These are phyloP conservation scores for Bonnemaisonia californica DNA, from an alignment of 31 red algal species.

Conservation along the genomic window DNA sequence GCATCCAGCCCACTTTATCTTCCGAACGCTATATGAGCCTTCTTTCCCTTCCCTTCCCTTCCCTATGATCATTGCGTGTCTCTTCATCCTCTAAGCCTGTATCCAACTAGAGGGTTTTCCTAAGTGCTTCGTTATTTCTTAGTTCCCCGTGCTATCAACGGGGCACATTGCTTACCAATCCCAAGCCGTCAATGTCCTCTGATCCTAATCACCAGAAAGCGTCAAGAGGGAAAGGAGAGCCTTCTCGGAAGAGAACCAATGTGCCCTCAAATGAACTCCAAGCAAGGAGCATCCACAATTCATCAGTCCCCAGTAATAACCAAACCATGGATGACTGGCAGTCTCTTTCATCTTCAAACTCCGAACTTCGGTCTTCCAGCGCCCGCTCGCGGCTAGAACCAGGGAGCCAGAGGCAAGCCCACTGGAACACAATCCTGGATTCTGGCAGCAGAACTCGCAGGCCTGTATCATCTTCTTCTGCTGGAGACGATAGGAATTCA, in stretches of 20 bases:
- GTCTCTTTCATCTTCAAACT: neutral
- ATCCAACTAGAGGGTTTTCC: no score
- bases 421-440: neutral
- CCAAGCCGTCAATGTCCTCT: neutral
- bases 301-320: neutral
- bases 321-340: neutral
- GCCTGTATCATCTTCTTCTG: neutral
- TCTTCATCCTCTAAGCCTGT: no score
- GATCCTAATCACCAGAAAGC: neutral
- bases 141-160: no score
- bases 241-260: neutral
- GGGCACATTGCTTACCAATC: no score
- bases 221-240: neutral
- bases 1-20: no score
- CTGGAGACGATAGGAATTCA: neutral
- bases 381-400: neutral
- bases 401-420: neutral
- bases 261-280: neutral
- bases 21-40: no score
- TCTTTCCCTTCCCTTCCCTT: no score
- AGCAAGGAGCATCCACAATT: no score
- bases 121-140: no score
- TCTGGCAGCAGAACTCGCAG: neutral
- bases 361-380: neutral
- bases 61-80: no score